Percentiles rank a stretch among this genome's conserved stretches.
phyloP scores from a whole-genome alignment of 495 filamentous ascomycete species.

The Hypoxylon subgilvum region DNA sequence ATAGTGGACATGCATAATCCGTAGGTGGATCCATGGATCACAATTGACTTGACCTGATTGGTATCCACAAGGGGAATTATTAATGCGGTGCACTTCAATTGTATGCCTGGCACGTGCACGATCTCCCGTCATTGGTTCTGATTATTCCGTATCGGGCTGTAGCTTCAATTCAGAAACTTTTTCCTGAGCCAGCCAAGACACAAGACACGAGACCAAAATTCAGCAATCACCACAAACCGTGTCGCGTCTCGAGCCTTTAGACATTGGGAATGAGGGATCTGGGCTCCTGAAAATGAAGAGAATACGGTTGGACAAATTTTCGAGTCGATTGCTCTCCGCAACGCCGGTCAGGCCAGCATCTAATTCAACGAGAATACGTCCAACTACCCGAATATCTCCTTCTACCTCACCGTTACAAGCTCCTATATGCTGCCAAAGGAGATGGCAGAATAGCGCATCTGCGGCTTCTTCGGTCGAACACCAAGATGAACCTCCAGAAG shows the following conservation, averaged over 20 bases:
- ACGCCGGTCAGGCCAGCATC: slow-evolving; percentile 26
- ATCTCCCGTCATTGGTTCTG: slow-evolving; percentile 31
- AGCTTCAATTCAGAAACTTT: slow-evolving; percentile 41
- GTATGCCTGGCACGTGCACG: slow-evolving; percentile 25
- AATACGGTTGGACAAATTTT: slow-evolving; percentile 73
- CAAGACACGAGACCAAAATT: slow-evolving; percentile 35
- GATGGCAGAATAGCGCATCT: slow-evolving; percentile 42
- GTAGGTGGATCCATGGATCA: no score
- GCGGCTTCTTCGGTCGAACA: slow-evolving; percentile 12
- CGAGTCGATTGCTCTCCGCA: slow-evolving; percentile 67
- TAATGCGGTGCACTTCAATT: slow-evolving; percentile 19
- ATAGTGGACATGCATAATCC: no score
- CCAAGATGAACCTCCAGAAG: neutral
- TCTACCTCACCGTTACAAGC: slow-evolving; percentile 21
- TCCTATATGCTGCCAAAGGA: slow-evolving; percentile 30
- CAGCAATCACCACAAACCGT: slow-evolving; percentile 30
- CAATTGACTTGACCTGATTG: slow-evolving; percentile 24
- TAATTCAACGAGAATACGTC: slow-evolving; percentile 30
- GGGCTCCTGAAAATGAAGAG: slow-evolving; percentile 49
- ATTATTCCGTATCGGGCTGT: slow-evolving; percentile 11
- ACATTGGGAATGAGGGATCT: slow-evolving; percentile 37
- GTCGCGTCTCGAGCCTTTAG: slow-evolving; percentile 34
- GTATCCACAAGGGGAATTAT: slow-evolving; percentile 20
- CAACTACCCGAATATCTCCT: slow-evolving; percentile 25
- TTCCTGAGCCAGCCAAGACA: slow-evolving; percentile 37